Base-by-base conservation (phyloP, 2,329 filamentous ascomycete species). In the Bipolaris gigantea region DNA sequence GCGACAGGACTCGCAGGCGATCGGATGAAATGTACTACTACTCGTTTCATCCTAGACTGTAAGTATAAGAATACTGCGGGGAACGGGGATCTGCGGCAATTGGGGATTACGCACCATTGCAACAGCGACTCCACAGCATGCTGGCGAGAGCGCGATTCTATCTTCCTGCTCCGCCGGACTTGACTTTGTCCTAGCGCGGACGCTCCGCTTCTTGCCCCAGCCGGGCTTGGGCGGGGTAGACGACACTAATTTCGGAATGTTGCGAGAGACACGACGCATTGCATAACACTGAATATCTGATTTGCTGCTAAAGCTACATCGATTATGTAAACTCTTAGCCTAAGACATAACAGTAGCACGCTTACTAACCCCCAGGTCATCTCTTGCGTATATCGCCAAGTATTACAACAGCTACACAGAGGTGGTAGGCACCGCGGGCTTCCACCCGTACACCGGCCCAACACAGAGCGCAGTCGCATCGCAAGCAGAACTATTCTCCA, bases 1-100 rank as follows among this genome's bases (percentile, higher is more conserved):
- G 30, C 65, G 59, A 48, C 65, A 67, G 7, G 56, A 54, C 32
- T 67, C 63, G 46, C 65, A 67, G 4, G 65, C 61, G 25, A 67
- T 66, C 16, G 65, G 63, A 54, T 66, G 54, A 11, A 57, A 56
- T 9, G 36, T 41, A 39, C 19, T 41, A 39, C 18, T 41, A 18
- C 27, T 30, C 10, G 40, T 23, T 39, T 62, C 57, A 13, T 40
- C 23, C 30, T 40, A 23, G 44, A 45, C 11, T 10, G 41, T 50
- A n/a, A 8, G 41, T 50, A n/a, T 55, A n/a, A 55, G 21, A 25
- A 25, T 7, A 9, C 35, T 44, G 39, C 42, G 23, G 54, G 54
- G 39, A 18, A 36, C 27, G 33, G 27, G 18, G 19, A 50, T 53
- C 41, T 38, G 53, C 45, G 40, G 40, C 55, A 54, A 27, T 30